Percentiles rank a stretch among this genome's conserved stretches.
These are phyloP conservation scores for Alloascoidea africana DNA, from an alignment of 805 yeast species.

Conservation along the genomic window DNA sequence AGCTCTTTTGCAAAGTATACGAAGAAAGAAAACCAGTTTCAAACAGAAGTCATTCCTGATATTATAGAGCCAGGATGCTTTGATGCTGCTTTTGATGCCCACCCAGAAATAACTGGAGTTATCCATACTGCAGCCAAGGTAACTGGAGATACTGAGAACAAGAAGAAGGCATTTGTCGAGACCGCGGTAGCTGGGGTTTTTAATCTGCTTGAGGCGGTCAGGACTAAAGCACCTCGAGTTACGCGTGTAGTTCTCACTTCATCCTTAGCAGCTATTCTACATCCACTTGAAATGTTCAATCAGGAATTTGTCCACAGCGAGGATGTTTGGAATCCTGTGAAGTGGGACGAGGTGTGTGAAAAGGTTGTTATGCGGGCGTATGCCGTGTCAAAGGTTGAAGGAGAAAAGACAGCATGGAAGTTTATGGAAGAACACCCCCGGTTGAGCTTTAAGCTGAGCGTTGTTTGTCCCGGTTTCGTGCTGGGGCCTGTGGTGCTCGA, in stretches of 20 bases:
- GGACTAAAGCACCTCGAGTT: background rate
- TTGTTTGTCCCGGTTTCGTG: slow-evolving; percentile 20
- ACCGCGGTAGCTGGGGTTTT: background rate
- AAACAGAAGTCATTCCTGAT: background rate
- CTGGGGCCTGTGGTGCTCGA: slow-evolving; percentile 25
- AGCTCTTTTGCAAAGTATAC: background rate
- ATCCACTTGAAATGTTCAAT: background rate
- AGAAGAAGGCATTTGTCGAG: background rate
- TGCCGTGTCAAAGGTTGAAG: slow-evolving; percentile 26
- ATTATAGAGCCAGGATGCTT: background rate
- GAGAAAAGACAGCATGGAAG: slow-evolving; percentile 29
- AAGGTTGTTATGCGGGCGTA: slow-evolving; percentile 12
- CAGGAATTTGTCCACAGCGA: slow-evolving; percentile 5
- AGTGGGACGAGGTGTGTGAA: slow-evolving; percentile 2
- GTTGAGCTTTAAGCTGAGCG: slow-evolving; percentile 18
- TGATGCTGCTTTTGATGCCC: background rate
- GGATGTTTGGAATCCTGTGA: slow-evolving; percentile 5
- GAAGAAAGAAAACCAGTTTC: background rate
- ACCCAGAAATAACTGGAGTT: background rate
- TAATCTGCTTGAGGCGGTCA: background rate
- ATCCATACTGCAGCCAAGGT: slow-evolving; percentile 1
- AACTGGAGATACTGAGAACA: background rate
- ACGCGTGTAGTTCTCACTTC: background rate
- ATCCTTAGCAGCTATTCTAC: background rate
- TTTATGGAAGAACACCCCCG: slow-evolving; percentile 18